Base-by-base conservation (phyloP, 331 rosid species). In the Spiraea crenata region DNA sequence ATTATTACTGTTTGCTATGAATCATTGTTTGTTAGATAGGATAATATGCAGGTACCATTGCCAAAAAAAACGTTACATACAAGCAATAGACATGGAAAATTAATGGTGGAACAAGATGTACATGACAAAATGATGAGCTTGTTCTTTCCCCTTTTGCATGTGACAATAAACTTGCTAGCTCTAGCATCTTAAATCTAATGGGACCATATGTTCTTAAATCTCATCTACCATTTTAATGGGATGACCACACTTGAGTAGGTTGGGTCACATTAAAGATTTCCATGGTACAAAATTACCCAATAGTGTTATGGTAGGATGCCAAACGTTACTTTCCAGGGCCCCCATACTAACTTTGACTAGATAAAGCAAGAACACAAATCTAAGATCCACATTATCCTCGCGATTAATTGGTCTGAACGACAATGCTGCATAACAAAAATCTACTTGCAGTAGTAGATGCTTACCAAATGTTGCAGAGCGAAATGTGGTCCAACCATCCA, bases 401-500 rank as follows among this genome's bases (percentile, higher is more conserved):
- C 31, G 31, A 25, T 1, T 25, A 25, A 25, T 25, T 25, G 31
- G 31, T 25, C 31, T 25, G 31, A 25, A 25, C 31, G 31, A 25
- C 31, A 0, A 0, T 25, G 31, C 31, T 25, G 31, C 31, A 1
- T 25, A 25, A 25, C 31, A 25, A 25, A 25, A 25, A 25, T 25
- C 1, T 25, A 25, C 31, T 25, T 25, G 31, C 31, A 25, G 31
- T 25, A 25, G 31, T 25, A 25, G 31, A 25, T 6, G 42, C 76
- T 78, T 81, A 90, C 98, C 97, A 46, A 95, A 95, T 16, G 99
- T 95, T 12, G 99, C 89, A 3, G 97, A 72, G 3, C 91, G 82
- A 77, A 87, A 91, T 1, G 97, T 91, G 60, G 97, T 91, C 97
- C 95, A 91, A 19, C 96, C 93, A 70, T 87, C 97, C 31, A 74